Evolutionary conservation across 805 yeast species (phyloP).

Genomic region (Sugiyamaella floridensis): DNA sequence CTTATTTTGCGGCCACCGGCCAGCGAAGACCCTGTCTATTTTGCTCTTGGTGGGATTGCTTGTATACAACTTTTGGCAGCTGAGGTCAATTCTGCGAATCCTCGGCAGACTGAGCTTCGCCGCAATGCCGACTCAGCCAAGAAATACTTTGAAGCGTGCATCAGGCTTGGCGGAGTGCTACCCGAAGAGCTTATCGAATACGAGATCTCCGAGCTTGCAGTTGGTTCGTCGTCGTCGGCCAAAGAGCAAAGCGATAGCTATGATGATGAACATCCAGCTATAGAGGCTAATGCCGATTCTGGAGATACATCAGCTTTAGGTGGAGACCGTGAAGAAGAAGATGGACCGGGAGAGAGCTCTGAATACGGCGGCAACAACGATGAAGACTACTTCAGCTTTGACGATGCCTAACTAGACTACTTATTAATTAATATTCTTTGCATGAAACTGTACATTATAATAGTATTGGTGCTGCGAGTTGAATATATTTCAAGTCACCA

Average conservation of each 20-base stretch:
- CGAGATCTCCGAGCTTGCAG: conserved; percentile 6
- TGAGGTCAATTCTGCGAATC: background rate
- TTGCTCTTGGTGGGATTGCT: conserved; percentile 19
- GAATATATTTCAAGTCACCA: too few species aligned
- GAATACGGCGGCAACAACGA: background rate
- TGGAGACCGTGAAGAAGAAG: too few species aligned
- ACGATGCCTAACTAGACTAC: background rate
- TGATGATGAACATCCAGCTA: too few species aligned
- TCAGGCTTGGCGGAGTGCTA: conserved; percentile 16
- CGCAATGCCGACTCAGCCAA: conserved; percentile 9
- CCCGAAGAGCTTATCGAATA: conserved; percentile 17
- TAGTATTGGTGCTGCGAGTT: too few species aligned
- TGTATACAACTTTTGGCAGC: conserved; percentile 15
- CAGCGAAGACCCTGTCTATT: conserved; percentile 17
- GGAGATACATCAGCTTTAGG: too few species aligned
- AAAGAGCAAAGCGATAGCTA: too few species aligned
- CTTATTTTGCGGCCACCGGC: conserved; percentile 17
- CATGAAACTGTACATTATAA: too few species aligned
- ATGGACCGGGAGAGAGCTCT: too few species aligned
- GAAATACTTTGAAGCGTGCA: conserved; percentile 14
- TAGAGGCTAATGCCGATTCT: too few species aligned
- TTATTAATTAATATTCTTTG: too few species aligned
- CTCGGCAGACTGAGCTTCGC: background rate
- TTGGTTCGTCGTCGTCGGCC: too few species aligned
- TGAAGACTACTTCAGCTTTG: background rate